Evolutionary conservation across 164 flowering plant genomes (phyloP), one percentile per base, ranked within the genome.

Genomic region (Akebia trifoliata): DNA sequence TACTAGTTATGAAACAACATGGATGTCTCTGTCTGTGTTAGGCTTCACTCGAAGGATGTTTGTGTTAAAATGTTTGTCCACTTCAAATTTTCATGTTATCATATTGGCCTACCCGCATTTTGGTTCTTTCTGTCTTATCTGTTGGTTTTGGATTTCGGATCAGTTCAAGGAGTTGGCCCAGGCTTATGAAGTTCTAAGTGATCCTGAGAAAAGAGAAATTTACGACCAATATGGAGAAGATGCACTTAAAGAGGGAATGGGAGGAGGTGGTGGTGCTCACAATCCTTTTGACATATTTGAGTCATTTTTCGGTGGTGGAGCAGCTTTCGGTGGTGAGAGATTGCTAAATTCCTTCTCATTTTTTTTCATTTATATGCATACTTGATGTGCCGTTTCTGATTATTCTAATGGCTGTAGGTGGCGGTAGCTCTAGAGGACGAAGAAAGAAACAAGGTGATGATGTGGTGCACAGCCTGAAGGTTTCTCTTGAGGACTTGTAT

Each of bases 221-320:
- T 82, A 82, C 68, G 85, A 82, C 48, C 83, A 78, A 59, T 82
- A 80, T 66, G 85, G 87, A 58, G 87, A 80, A 75, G 87, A 82
- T 74, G 87, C 80, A 9, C 81, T 82, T 53, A 78, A 78, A 59
- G 87, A 82, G 40, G 84, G 82, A 63, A 76, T 76, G 81, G 84
- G 82, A 55, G 84, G 79, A 45, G 82, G 78, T 12, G 72, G 75
- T 40, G 64, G 56, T 6, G 24, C 63, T 59, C 83, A 80, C 63
- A 69, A 51, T 57, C 83, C 87, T 38, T 78, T 78, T 72, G 81
- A 78, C 54, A 74, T 82, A 43, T 82, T 78, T 64, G 78, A 82
- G 57, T 65, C 82, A 43, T 76, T 82, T 56, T 79, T 81, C 51
- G 82, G 82, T 49, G 82, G 80, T 24, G 59, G 59, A 29, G 50